Evolutionary conservation across 768 basidiomycete genomes (phyloP), one percentile per base, ranked within the genome.

Genomic region (Hydnomerulius pinastri): DNA sequence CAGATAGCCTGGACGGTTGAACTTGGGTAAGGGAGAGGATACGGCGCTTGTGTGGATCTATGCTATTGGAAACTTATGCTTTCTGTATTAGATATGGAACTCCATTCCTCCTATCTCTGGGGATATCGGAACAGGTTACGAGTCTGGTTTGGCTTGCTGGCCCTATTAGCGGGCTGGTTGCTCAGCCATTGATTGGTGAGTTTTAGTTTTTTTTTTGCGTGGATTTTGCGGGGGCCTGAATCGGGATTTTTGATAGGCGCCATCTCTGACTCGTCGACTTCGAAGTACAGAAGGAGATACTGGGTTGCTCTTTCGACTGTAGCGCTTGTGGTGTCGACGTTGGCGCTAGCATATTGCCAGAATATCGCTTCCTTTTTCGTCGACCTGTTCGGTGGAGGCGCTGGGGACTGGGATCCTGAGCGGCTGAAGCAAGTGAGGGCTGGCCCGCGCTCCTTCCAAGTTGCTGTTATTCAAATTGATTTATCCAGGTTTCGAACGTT

Each of bases 1-100:
- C 91, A 97, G 71, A 85, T 98, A 21, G 88, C 92, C 1, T 98
- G 95, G 95, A 96, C 93, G 1, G 88, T 97, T 4, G 93, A 96
- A 64, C 81, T 95, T 21, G 92, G 92, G 92, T 94, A 62, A 56
- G 86, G 71, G 24, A 46, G 28, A 8, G 18, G 20, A 15, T 7
- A 25, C 43, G 51, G 20, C 36, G 13, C 18, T 37, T 51, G 39
- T 36, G 24, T 32, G 35, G 3, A 33, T 41, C 11, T 21, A 27
- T 37, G 24, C 17, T 41, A 38, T 29, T 29, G 47, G 43, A 40
- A n/a, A 18, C 36, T 58, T 24, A 50, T 38, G 12, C 27, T 36
- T 37, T 15, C 20, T 36, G 56, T 50, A 48, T 43, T 58, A 97
- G 96, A 66, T 97, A 96, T 61, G 96, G 96, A 30, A 98, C 96